Percentiles rank a stretch among this genome's conserved stretches.
Evolutionary conservation across 306 rosid genomes (phyloP).

Genomic region (Cucumis sativus): DNA sequence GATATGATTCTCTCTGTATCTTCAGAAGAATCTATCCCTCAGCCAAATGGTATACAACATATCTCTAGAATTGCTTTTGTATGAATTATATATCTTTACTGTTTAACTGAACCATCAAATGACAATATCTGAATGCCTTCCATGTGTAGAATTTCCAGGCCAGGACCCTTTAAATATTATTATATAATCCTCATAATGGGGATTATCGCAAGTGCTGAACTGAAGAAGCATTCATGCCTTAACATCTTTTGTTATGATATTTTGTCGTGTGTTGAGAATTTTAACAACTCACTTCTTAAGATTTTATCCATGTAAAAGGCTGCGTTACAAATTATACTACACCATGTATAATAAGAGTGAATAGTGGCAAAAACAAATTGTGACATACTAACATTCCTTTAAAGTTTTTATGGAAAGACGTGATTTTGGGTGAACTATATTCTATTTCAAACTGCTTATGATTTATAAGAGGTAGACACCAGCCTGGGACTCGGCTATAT

Average conservation of each 20-base stretch:
- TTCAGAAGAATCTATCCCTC: conserved; percentile 18
- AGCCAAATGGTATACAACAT: conserved; percentile 36
- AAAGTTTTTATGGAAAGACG: background rate
- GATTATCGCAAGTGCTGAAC: background rate
- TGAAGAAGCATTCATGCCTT: background rate
- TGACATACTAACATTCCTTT: background rate
- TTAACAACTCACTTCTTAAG: background rate
- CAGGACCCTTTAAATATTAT: background rate
- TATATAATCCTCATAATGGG: background rate
- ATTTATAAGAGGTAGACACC: background rate
- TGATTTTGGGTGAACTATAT: background rate
- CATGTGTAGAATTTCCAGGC: background rate
- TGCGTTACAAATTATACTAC: background rate
- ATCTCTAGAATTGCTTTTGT: conserved; percentile 1
- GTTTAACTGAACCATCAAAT: background rate
- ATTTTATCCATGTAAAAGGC: background rate
- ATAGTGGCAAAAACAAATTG: background rate
- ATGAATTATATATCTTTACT: background rate
- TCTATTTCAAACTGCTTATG: background rate
- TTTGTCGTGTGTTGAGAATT: background rate
- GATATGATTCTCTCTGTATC: conserved; percentile 15
- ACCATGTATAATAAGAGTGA: background rate
- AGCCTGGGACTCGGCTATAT: background rate
- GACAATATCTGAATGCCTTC: background rate
- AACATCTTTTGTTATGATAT: background rate